Conservation (phyloP, 129 eudicot genomes). For the Silybum marianum region DNA sequence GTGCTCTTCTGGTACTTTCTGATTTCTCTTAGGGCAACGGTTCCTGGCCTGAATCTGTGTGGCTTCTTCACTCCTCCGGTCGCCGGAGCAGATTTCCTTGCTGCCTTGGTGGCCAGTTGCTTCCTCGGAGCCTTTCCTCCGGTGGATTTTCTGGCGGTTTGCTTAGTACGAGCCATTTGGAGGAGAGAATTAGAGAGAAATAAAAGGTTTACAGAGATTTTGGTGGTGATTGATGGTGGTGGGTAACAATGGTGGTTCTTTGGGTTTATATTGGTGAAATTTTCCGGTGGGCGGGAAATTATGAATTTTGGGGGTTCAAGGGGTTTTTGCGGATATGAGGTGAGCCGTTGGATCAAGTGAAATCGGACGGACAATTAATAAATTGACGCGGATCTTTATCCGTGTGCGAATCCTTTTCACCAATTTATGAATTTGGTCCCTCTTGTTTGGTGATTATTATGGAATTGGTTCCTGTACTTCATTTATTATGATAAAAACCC, state of each 20-base stretch:
- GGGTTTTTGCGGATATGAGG: background rate
- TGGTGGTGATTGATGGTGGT: background rate
- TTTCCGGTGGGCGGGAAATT: background rate
- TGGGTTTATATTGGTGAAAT: background rate
- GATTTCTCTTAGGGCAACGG: slow-evolving; percentile 30
- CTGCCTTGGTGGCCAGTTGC: slow-evolving; percentile 34
- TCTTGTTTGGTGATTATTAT: background rate
- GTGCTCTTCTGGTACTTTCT: background rate
- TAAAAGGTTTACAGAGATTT: background rate
- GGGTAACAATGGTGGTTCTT: background rate
- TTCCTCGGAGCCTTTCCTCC: slow-evolving; percentile 33
- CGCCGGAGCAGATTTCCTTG: slow-evolving; percentile 39
- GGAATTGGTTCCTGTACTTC: background rate
- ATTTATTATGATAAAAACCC: background rate
- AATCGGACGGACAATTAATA: background rate
- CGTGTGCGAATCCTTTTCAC: background rate
- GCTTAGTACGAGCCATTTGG: slow-evolving; percentile 41
- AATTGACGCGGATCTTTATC: background rate
- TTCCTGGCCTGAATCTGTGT: slow-evolving; percentile 33
- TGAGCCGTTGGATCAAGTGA: background rate
- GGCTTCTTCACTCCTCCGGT: slow-evolving; percentile 43
- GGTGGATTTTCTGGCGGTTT: slow-evolving; percentile 14
- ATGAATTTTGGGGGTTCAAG: background rate
- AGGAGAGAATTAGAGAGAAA: background rate
- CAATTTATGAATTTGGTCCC: background rate